phyloP scores from a whole-genome alignment of 441 rosid species.

The Iberis amara region DNA sequence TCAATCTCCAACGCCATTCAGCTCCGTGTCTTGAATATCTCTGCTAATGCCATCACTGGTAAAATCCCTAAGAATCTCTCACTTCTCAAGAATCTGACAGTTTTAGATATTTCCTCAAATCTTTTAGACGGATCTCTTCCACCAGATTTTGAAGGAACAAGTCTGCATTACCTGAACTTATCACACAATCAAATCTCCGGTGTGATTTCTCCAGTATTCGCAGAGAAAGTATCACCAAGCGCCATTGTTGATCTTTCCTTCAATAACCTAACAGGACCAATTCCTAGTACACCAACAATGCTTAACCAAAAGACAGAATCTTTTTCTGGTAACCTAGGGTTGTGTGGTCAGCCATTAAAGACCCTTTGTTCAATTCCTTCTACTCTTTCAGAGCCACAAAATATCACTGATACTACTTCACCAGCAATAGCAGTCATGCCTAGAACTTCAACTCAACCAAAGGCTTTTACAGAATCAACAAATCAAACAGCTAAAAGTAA shows the following conservation, averaged over 20 bases:
- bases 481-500: constrained; percentile 37
- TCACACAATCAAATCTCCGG: constrained; percentile 70
- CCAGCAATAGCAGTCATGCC: constrained; percentile 95
- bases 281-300: constrained; percentile 49
- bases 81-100: constrained; percentile 44
- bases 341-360: constrained; percentile 74
- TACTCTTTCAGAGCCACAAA: constrained; percentile 56
- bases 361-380: constrained; percentile 67
- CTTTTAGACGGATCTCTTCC: constrained; percentile 61
- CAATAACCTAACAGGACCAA: constrained; percentile 74
- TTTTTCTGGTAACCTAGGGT: constrained; percentile 51
- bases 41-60: constrained; percentile 66
- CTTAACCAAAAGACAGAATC: constrained; percentile 50
- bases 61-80: constrained; percentile 49
- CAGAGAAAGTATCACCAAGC: constrained; percentile 38
- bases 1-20: constrained; percentile 48
- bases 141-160: constrained; percentile 44
- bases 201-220: constrained; percentile 46
- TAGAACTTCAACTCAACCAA: constrained; percentile 30
- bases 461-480: constrained; percentile 27
- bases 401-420: constrained; percentile 39
- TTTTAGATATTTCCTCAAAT: constrained; percentile 73
- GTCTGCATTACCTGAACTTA: constrained; percentile 51
- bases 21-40: constrained; percentile 64
- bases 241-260: constrained; percentile 65